Percentiles rank a stretch among this genome's conserved stretches.
Evolutionary conservation across 1,284 basidiomycete species (phyloP).

Genomic region (Coniferiporia sulphurascens): DNA sequence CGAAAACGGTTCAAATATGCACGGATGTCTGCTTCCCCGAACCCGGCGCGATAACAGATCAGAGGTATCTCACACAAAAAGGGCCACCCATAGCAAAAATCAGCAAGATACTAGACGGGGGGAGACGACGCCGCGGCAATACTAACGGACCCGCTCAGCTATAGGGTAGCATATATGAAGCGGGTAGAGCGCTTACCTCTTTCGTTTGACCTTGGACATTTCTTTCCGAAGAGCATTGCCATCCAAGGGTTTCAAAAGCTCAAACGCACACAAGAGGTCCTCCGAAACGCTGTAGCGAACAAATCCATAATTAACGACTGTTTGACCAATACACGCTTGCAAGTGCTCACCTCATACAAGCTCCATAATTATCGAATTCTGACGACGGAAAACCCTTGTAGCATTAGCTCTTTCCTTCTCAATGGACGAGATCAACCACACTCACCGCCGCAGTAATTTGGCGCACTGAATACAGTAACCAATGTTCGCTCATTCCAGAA

Average conservation of each 20-base stretch:
- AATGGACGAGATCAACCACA: conserved; percentile 21
- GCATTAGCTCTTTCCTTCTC: conserved; percentile 10
- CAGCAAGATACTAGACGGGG: conserved; percentile 5
- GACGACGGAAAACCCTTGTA: conserved; percentile 20
- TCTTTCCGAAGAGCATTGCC: conserved; percentile 95
- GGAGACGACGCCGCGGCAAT: conserved; percentile 16
- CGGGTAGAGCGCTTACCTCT: conserved; percentile 61
- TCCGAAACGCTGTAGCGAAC: conserved; percentile 76
- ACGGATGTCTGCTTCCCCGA: neutral
- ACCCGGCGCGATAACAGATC: neutral
- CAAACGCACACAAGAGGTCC: conserved; percentile 96
- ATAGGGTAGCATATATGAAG: neutral
- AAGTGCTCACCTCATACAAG: conserved; percentile 74
- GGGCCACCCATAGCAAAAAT: neutral
- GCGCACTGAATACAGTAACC: conserved; percentile 98
- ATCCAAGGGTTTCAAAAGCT: conserved; percentile 94
- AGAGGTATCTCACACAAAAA: neutral
- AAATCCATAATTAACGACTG: conserved; percentile 21
- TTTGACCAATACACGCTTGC: conserved; percentile 13
- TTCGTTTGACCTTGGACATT: conserved; percentile 98
- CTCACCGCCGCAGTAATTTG: conserved; percentile 95
- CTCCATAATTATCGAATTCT: conserved; percentile 99
- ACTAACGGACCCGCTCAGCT: conserved; percentile 2
- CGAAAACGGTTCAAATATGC: neutral
- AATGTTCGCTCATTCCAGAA: conserved; percentile 99